These are phyloP conservation scores for Paspalum vaginatum DNA, from an alignment of 176 grass and related monocot species.

Conservation along the genomic window DNA sequence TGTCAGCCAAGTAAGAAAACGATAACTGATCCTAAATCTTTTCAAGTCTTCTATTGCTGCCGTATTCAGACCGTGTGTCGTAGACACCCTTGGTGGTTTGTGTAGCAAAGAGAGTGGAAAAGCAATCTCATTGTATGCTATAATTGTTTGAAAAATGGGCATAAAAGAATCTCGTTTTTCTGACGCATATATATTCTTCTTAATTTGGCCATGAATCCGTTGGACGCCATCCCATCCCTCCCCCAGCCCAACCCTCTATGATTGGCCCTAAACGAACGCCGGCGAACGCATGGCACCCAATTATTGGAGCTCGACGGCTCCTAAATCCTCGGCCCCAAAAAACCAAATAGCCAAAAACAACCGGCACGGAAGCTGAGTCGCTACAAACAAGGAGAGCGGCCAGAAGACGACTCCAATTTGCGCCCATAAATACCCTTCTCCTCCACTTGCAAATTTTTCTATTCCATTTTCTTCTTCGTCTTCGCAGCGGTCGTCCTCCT, in stretches of 20 bases:
- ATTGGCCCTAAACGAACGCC: slow-evolving; percentile 12
- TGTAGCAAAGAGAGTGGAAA: neutral
- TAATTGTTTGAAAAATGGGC: neutral
- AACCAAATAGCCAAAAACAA: slow-evolving; percentile 16
- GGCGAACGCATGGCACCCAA: slow-evolving; percentile 39
- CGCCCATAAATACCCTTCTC: slow-evolving; percentile 42
- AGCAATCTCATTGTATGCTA: neutral
- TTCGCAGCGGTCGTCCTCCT: slow-evolving; percentile 29
- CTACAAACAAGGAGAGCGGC: slow-evolving; percentile 32
- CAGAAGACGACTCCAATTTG: neutral
- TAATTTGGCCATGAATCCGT: slow-evolving; percentile 13
- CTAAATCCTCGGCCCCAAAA: slow-evolving; percentile 37
- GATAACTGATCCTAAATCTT: too few relatives aligned
- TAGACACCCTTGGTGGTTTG: neutral
- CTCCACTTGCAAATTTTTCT: slow-evolving; percentile 14
- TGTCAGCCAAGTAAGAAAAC: too few relatives aligned
- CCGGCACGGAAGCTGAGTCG: neutral
- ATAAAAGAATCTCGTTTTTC: neutral
- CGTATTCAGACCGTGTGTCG: neutral
- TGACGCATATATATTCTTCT: neutral
- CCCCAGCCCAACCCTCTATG: neutral
- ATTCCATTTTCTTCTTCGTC: slow-evolving; percentile 39
- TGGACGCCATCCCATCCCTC: neutral
- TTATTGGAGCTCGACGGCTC: slow-evolving; percentile 44
- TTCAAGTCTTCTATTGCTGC: too few relatives aligned